A percentile compares a stretch with the other conserved stretches of the same genome.
Evolutionary conservation across 352 stramenopile species (phyloP).

Genomic region (Globisporangium carolinianum): DNA sequence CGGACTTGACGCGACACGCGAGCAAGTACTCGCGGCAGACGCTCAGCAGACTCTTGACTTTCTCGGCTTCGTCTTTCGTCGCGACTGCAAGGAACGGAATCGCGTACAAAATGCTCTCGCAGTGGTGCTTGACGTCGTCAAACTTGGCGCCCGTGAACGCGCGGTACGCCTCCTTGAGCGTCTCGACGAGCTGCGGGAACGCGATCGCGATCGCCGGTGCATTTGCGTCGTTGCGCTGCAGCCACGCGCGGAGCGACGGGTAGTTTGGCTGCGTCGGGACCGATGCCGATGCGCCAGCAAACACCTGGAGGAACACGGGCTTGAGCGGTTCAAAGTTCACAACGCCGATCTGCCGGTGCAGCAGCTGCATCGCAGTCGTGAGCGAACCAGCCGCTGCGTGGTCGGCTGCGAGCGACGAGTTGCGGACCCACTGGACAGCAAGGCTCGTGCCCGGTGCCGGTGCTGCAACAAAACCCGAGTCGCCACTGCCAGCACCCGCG

Average conservation of each 20-base stretch:
- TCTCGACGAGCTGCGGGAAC: constrained; percentile 87
- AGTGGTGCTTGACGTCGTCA: constrained; percentile 91
- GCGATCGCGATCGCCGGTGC: constrained; percentile 88
- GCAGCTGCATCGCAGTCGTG: constrained; percentile 95
- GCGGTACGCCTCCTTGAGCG: constrained; percentile 93
- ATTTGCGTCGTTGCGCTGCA: constrained; percentile 84
- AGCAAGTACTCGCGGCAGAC: constrained; percentile 98
- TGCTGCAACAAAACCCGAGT: constrained; percentile 83
- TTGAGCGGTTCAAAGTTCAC: constrained; percentile 97
- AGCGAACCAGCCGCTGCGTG: constrained; percentile 96
- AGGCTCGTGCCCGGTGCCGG: constrained; percentile 87
- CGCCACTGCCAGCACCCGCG: constrained; percentile 8
- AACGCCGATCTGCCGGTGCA: constrained; percentile 98
- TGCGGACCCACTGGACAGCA: constrained; percentile 91
- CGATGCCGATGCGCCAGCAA: constrained; percentile 69
- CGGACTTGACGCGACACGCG: constrained; percentile 93
- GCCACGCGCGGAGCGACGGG: constrained; percentile 60
- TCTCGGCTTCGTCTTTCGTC: constrained; percentile 88
- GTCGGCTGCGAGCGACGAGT: constrained; percentile 96
- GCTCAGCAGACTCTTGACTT: constrained; percentile 93
- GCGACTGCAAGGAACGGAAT: constrained; percentile 95
- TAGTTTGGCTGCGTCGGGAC: constrained; percentile 82
- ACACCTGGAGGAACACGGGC: constrained; percentile 81
- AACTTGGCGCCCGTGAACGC: constrained; percentile 98
- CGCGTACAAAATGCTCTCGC: constrained; percentile 89